Base-by-base conservation (phyloP, 2,329 filamentous ascomycete genomes). In the Venturia pyrina region DNA sequence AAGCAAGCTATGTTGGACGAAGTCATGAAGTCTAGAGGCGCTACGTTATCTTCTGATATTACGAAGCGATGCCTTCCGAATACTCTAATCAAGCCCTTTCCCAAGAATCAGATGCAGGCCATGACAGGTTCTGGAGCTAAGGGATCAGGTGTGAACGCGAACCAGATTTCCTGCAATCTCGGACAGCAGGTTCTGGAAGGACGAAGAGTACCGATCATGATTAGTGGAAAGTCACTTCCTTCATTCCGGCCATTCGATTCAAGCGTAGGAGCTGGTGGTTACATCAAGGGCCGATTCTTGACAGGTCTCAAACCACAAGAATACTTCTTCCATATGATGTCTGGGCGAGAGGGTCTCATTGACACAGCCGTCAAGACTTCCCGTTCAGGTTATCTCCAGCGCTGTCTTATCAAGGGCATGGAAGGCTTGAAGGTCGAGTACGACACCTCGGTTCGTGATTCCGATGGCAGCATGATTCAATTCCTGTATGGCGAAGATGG, bases 311-410 rank as follows among this genome's bases (percentile, higher is more conserved):
- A 93, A 65, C 95, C 95, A 5, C 95, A 99, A 73, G 96, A 99
- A 75, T 99, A 97, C 77, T 99, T 93, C 76, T 99, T 99, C 82
- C 95, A 99, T 84, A 92, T 96, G 77, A 99, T 99, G 96, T 95
- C 93, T 73, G 96, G 96, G 71, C 87, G 95, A 79, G 96, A 99
- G 83, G 95, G 95, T 82, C 81, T 99, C 70, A 99, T 99, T 74
- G 95, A 99, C 83, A 99, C 95, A 24, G 95, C 95, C 69, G 95
- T 99, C 76, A 99, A 99, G 80, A 99, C 95, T 1, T 96, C 93
- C 11, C 89, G 95, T 73, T 98, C 95, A 37, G 96, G 95, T 68
- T 99, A 99, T 74, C 82, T 99, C 63, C 95, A 99, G 75, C 85
- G 96, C 74, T 99, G 95, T 83, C 83, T 99, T 68, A 96, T 99